A percentile compares a stretch with the other conserved stretches of the same genome.
Evolutionary conservation across 2,329 filamentous ascomycete species (phyloP).

Genomic region (Xylariaceae sp.): DNA sequence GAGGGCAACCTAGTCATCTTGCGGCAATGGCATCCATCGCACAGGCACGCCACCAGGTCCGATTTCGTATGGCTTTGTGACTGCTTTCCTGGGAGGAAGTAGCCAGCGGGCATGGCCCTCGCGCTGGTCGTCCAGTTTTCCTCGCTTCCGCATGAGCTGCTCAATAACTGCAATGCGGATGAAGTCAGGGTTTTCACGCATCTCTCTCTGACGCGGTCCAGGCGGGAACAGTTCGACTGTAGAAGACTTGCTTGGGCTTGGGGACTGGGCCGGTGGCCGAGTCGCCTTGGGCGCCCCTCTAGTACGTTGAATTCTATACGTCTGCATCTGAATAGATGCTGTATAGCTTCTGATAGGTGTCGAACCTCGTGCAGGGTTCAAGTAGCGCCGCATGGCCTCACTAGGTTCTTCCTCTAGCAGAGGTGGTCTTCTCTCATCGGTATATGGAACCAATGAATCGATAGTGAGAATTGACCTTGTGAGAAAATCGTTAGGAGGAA

Average conservation of each 20-base stretch:
- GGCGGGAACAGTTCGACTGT: conserved; percentile 37
- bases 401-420: conserved; percentile 59
- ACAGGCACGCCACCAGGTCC: conserved; percentile 53
- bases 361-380: conserved; percentile 49
- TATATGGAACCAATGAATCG: conserved; percentile 60
- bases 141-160: conserved; percentile 63
- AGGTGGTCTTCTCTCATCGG: conserved; percentile 61
- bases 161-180: conserved; percentile 67
- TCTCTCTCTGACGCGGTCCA: conserved; percentile 56
- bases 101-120: conserved; percentile 65
- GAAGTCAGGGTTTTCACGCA: conserved; percentile 66
- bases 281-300: conserved; percentile 33
- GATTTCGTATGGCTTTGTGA: conserved; percentile 50
- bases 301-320: conserved; percentile 56
- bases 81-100: conserved; percentile 58
- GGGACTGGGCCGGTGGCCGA: conserved; percentile 25
- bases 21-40: conserved; percentile 47
- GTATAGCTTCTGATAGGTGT: conserved; percentile 45
- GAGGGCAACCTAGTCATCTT: conserved; percentile 18
- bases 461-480: conserved; percentile 64
- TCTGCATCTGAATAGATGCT: conserved; percentile 67
- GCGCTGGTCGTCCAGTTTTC: conserved; percentile 60
- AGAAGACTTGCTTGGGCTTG: conserved; percentile 29
- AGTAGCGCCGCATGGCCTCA: conserved; percentile 60
- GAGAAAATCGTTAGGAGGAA: conserved; percentile 61